phyloP scores from a whole-genome alignment of 2,329 filamentous ascomycete genomes.

The Grosmannia clavigera region DNA sequence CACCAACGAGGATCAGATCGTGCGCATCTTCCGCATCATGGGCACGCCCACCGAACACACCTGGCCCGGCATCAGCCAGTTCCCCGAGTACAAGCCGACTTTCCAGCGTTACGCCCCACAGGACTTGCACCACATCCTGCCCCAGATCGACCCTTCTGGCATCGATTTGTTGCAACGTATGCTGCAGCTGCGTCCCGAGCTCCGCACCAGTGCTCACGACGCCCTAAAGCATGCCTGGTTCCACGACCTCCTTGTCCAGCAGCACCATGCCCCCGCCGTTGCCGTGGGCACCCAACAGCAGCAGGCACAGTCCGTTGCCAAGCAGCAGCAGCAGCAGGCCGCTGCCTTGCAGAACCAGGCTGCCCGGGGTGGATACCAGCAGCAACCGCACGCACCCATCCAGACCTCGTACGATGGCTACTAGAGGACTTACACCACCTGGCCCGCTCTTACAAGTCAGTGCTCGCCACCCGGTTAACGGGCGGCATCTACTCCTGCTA shows the following conservation, averaged over 20 bases:
- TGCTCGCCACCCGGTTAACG: neutral
- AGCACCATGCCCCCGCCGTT: constrained; percentile 56
- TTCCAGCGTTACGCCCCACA: constrained; percentile 93
- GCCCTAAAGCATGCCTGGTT: constrained; percentile 92
- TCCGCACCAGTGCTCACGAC: constrained; percentile 77
- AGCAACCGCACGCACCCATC: constrained; percentile 13
- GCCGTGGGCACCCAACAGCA: constrained; percentile 4
- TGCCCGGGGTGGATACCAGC: constrained; percentile 12
- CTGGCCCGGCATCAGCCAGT: constrained; percentile 89
- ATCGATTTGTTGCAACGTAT: constrained; percentile 81
- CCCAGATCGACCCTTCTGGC: constrained; percentile 77
- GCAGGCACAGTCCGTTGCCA: neutral
- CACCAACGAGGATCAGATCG: constrained; percentile 93
- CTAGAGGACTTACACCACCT: constrained; percentile 4
- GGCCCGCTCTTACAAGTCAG: too few species aligned
- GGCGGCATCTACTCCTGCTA: neutral
- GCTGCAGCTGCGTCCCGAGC: constrained; percentile 85
- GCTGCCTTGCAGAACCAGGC: constrained; percentile 14
- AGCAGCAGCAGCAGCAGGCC: constrained; percentile 14
- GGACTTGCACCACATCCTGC: constrained; percentile 74
- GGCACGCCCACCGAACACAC: constrained; percentile 90
- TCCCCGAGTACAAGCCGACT: constrained; percentile 94
- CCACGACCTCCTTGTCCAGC: constrained; percentile 52
- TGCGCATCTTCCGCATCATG: constrained; percentile 98
- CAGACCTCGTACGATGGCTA: constrained; percentile 17